phyloP scores from a whole-genome alignment of 306 rosid genomes.

The Prosopis cineraria region DNA sequence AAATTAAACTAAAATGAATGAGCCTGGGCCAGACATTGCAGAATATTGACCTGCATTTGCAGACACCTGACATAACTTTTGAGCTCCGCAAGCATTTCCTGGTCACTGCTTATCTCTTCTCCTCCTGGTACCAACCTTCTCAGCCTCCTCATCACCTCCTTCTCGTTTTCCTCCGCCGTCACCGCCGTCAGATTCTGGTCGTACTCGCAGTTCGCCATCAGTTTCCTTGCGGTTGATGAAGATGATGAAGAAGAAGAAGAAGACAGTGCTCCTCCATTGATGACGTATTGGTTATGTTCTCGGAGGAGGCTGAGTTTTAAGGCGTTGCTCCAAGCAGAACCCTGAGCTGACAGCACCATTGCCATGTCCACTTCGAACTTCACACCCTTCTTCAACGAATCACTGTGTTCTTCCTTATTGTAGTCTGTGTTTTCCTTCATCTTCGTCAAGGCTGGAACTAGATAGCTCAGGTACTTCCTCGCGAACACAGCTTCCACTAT shows the following conservation, averaged over 20 bases:
- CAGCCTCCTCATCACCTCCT: slow-evolving; percentile 38
- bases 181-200: too few species aligned
- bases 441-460: slow-evolving; percentile 57
- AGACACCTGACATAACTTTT: slow-evolving; percentile 70
- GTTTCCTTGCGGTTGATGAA: too few species aligned
- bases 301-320: slow-evolving; percentile 50
- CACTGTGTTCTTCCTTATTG: slow-evolving; percentile 1
- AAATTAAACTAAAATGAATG: background rate
- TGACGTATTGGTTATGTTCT: background rate
- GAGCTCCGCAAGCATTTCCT: slow-evolving; percentile 54
- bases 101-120: slow-evolving; percentile 43
- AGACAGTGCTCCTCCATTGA: background rate
- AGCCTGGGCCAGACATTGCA: slow-evolving; percentile 49
- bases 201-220: too few species aligned
- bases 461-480: slow-evolving; percentile 52
- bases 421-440: slow-evolving; percentile 33
- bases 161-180: slow-evolving; percentile 18
- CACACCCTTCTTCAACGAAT: slow-evolving; percentile 26
- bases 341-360: slow-evolving; percentile 58
- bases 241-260: background rate
- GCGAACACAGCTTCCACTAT: slow-evolving; percentile 43
- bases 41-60: slow-evolving; percentile 76
- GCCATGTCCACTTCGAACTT: slow-evolving; percentile 80
- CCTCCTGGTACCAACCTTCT: slow-evolving; percentile 78
- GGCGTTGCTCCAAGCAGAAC: slow-evolving; percentile 73